Base-by-base conservation (phyloP, 768 basidiomycete species). In the Postia placenta region DNA sequence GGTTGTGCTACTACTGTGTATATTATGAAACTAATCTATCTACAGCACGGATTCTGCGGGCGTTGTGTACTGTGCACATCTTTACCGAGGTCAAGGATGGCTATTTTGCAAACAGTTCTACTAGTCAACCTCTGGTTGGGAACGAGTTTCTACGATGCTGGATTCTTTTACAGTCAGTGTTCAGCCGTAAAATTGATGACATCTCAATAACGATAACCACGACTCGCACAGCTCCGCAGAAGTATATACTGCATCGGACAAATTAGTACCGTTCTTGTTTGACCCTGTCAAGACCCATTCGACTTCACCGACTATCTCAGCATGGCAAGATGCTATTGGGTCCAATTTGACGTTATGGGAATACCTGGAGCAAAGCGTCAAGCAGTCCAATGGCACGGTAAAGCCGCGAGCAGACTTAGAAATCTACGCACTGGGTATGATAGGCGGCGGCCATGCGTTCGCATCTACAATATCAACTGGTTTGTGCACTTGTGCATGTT, bases 281-380 rank as follows among this genome's bases (percentile, higher is more conserved):
- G 46, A 55, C 27, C 49, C 46, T 11, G 24, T 23, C 4, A 48
- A 40, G 46, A 41, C 46, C 11, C 49, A 40, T n/a, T 41, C 54
- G 7, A 42, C 33, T 20, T 38, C 48, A 11, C 46, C 39, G 4
- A n/a, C 11, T 26, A 27, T 44, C 12, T 25, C 52, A 2, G 52
- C 52, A 9, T 54, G 45, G 37, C 36, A 42, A 14, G 36, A 35
- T 5, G 48, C 37, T 14, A n/a, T 40, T 3, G 30, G 28, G 11
- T 27, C 48, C 11, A 27, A 49, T 22, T 11, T 45, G 33, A 35
- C 33, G 27, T 49, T 44, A 11, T 54, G 48, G 48, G 50, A 51
- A 19, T 55, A 46, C 44, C 24, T 51, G 2, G 54, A 55, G 24
- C 49, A 55, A 26, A 25, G 23, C n/a, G 43, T 48, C 2, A 19